Base-by-base conservation (phyloP, 2,329 filamentous ascomycete species). In the Botryosphaeria dothidea region DNA sequence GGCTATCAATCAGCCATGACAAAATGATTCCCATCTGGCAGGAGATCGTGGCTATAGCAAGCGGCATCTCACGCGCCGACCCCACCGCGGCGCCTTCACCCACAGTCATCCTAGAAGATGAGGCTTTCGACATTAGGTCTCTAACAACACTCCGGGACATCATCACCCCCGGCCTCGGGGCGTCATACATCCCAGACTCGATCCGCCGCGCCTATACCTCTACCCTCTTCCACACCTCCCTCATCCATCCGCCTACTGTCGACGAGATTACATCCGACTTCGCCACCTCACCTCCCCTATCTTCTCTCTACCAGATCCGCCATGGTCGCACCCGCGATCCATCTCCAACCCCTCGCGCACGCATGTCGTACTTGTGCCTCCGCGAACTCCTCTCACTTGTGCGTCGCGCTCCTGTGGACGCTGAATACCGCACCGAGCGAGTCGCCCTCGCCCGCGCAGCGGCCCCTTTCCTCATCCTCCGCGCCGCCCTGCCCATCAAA, bases 401-500 rank as follows among this genome's bases (percentile, higher is more conserved):
- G 3, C 77, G 85, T 2, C 79, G 81, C 19, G 78, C 83, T n/a
- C 79, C 84, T 45, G 78, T 75, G n/a, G 63, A 77, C 4, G 49
- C 29, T 3, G 49, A 52, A 11, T 2, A 43, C 7, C 34, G 34
- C 69, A 6, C 73, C 62, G 67, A 77, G 11, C 81, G 83, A 66
- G 77, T 86, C 45, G 83, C 87, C 13, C 86, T 98, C 17, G 91
- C 94, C 0, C 85, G 88, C 72, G 90, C 90, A 3, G 87, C 90
- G 0, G 90, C 92, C 0, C 92, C 92, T 0, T 94, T 92, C 71
- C 83, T 98, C 2, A 90, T 98, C 49, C 81, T 97, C 1, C 88
- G 95, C 2, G 88, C 91, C 13, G 92, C 91, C 0, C 82, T 97
- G 17, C 89, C 92, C 0, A 79, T 98, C n/a, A 89, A 92, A 64